Conservation (phyloP, 495 filamentous ascomycete genomes). For the Stereocaulon alpinum region DNA sequence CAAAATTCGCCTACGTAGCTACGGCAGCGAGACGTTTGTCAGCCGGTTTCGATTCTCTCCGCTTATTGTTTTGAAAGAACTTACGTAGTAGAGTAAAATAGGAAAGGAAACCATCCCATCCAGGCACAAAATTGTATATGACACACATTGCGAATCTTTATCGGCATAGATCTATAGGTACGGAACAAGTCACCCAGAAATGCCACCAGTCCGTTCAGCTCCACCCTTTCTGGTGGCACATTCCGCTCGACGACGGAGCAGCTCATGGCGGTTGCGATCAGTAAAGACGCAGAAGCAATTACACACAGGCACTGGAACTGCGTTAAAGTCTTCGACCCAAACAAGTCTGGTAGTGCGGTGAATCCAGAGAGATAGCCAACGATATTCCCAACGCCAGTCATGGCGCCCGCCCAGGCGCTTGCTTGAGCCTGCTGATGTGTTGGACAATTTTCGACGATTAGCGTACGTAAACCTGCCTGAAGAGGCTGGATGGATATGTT, state of each 20-base stretch:
- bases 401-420: conserved; percentile 78
- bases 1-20: conserved; percentile 15
- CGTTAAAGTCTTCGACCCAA: conserved; percentile 56
- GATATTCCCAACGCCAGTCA: conserved; percentile 79
- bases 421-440: conserved; percentile 51
- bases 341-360: conserved; percentile 62
- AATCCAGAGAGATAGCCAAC: conserved; percentile 79
- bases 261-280: conserved; percentile 59
- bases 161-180: conserved; percentile 49
- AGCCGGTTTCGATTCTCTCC: conserved; percentile 37
- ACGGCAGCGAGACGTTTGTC: conserved; percentile 40
- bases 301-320: conserved; percentile 91
- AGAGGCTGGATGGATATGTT: conserved; percentile 92
- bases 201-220: conserved; percentile 39
- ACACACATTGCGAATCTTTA: conserved; percentile 79
- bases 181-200: conserved; percentile 34
- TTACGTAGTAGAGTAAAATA: conserved; percentile 91
- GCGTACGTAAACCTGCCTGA: conserved; percentile 31
- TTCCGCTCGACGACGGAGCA: conserved; percentile 58
- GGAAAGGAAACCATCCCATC: conserved; percentile 75
- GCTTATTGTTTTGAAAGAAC: conserved; percentile 63
- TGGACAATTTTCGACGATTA: conserved; percentile 86
- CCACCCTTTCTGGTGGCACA: conserved; percentile 23
- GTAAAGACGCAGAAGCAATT: conserved; percentile 64
- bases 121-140: conserved; percentile 89